Percentiles rank a stretch among this genome's conserved stretches.
Evolutionary conservation across 805 yeast species (phyloP).

Genomic region (Soucietia sequanensis): DNA sequence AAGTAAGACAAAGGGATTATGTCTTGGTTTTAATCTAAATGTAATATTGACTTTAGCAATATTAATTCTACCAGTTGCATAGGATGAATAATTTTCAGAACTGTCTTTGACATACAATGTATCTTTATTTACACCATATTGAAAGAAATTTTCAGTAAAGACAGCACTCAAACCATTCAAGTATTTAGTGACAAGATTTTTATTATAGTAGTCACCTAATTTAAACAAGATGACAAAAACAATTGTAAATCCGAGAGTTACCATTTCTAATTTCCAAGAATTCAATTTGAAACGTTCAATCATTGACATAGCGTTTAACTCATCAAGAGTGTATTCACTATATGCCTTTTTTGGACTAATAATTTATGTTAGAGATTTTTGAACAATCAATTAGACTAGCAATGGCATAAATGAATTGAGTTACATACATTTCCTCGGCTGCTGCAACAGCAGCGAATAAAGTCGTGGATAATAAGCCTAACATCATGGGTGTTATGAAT

Average conservation of each 20-base stretch:
- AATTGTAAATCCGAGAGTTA: constrained; percentile 51
- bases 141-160: constrained; percentile 68
- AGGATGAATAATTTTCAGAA: constrained; percentile 61
- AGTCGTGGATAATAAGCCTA: not conserved
- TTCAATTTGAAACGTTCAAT: constrained; percentile 55
- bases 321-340: constrained; percentile 42
- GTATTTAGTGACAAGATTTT: constrained; percentile 51
- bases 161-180: constrained; percentile 50
- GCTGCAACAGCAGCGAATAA: constrained; percentile 1
- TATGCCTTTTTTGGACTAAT: constrained; percentile 10
- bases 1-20: constrained; percentile 66
- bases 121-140: constrained; percentile 60
- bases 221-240: constrained; percentile 51
- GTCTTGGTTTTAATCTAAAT: constrained; percentile 72
- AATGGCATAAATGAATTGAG: not conserved
- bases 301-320: constrained; percentile 58
- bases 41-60: constrained; percentile 61
- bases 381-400: too few relatives aligned
- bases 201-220: constrained; percentile 62
- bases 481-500: not conserved
- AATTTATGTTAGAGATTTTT: too few relatives aligned
- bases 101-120: constrained; percentile 59
- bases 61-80: constrained; percentile 87
- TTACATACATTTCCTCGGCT: constrained; percentile 7
- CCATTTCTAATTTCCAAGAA: constrained; percentile 76